These are phyloP conservation scores for Houttuynia cordata DNA, from an alignment of 164 flowering plant genomes.

Conservation along the genomic window DNA sequence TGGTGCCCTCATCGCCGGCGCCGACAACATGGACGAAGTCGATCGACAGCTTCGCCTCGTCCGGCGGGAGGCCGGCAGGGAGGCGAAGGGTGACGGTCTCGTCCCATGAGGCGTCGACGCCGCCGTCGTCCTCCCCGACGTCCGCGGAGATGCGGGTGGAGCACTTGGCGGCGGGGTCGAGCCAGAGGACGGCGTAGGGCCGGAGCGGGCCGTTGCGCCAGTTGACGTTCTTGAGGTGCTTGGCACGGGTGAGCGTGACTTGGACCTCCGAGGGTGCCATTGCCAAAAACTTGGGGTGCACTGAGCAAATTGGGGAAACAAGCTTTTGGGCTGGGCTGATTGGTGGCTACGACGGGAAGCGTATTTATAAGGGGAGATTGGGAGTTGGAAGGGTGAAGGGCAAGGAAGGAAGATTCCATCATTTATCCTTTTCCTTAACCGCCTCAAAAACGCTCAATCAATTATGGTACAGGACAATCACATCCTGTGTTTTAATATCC, in stretches of 20 bases:
- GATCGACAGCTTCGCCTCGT: conserved; percentile 34
- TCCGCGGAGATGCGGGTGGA: conserved; percentile 41
- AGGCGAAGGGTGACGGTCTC: conserved; percentile 44
- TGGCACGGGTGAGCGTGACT: conserved; percentile 47
- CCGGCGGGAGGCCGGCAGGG: conserved; percentile 17
- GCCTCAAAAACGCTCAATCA: too few relatives aligned
- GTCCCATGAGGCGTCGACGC: conserved; percentile 53
- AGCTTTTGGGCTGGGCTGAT: too few relatives aligned
- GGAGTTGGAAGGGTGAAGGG: too few relatives aligned
- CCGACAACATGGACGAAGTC: conserved; percentile 45
- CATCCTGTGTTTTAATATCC: too few relatives aligned
- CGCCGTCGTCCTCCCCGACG: conserved; percentile 49
- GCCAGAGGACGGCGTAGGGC: conserved; percentile 82
- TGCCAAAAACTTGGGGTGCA: background rate
- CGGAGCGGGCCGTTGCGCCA: conserved; percentile 62
- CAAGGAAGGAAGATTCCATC: too few relatives aligned
- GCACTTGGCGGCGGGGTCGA: conserved; percentile 43
- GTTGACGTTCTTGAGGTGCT: conserved; percentile 73
- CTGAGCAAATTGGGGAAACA: too few relatives aligned
- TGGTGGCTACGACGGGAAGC: too few relatives aligned
- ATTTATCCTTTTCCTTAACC: too few relatives aligned
- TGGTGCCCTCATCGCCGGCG: conserved; percentile 27
- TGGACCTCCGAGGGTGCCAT: conserved; percentile 32
- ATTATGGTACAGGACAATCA: too few relatives aligned
- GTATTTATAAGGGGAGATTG: too few relatives aligned